These are phyloP conservation scores for Sporothrix globosa DNA, from an alignment of 2,329 filamentous ascomycete genomes.

Conservation along the genomic window DNA sequence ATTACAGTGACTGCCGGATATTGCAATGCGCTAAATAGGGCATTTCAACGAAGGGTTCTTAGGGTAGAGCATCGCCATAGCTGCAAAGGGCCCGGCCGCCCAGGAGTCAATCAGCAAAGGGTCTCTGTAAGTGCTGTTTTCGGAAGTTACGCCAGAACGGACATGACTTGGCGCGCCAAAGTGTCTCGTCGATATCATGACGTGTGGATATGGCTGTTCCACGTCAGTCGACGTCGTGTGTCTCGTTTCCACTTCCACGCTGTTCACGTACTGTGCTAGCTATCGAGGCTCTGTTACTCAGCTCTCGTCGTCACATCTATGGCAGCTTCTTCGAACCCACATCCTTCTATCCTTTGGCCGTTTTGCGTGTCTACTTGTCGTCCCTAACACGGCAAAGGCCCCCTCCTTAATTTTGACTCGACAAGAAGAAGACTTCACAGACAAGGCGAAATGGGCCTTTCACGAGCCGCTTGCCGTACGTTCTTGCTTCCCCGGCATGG, in stretches of 20 bases:
- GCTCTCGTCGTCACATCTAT: background rate
- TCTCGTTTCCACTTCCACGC: background rate
- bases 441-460: background rate
- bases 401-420: background rate
- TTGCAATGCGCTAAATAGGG: too few relatives aligned
- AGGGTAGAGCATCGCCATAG: background rate
- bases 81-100: background rate
- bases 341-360: background rate
- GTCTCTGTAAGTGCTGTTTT: constrained; percentile 4
- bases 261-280: background rate
- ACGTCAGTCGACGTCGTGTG: background rate
- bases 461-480: background rate
- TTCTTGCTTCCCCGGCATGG: background rate
- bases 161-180: constrained; percentile 1
- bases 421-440: background rate
- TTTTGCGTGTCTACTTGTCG: background rate
- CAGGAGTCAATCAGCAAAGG: background rate
- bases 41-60: too few relatives aligned
- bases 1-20: too few relatives aligned
- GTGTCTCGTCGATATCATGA: background rate
- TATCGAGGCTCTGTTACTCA: background rate
- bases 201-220: background rate
- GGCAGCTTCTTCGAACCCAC: background rate
- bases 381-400: background rate
- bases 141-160: constrained; percentile 10